phyloP scores from a whole-genome alignment of 78 protist genomes.

The Planoprotostelium fungivorum region DNA sequence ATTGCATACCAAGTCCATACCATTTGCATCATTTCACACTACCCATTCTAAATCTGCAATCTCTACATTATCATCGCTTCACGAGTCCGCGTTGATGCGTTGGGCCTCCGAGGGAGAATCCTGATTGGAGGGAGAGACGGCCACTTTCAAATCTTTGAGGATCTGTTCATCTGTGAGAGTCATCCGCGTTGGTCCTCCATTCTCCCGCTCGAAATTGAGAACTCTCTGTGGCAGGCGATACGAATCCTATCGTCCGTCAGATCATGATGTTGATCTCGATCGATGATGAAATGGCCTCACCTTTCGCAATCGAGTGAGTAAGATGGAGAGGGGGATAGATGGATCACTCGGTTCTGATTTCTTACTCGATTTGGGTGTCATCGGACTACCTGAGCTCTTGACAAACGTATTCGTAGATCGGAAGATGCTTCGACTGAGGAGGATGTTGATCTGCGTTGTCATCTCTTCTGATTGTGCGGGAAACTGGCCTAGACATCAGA shows the following conservation, averaged over 20 bases:
- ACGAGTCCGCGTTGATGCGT: no score
- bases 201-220: background rate
- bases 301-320: background rate
- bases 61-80: no score
- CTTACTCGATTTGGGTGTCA: background rate
- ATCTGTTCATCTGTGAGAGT: background rate
- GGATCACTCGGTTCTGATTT: background rate
- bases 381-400: background rate
- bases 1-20: no score
- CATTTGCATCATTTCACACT: no score
- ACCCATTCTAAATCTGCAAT: no score
- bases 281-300: background rate
- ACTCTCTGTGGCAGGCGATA: background rate
- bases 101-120: no score
- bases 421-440: background rate
- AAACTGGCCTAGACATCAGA: background rate
- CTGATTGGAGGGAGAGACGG: no score
- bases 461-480: background rate
- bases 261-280: background rate
- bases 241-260: background rate
- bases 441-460: no score
- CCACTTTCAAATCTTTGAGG: background rate
- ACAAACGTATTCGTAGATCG: background rate
- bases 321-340: background rate
- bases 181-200: background rate